Base-by-base conservation (phyloP, 768 basidiomycete species). In the Harrya chromipes region DNA sequence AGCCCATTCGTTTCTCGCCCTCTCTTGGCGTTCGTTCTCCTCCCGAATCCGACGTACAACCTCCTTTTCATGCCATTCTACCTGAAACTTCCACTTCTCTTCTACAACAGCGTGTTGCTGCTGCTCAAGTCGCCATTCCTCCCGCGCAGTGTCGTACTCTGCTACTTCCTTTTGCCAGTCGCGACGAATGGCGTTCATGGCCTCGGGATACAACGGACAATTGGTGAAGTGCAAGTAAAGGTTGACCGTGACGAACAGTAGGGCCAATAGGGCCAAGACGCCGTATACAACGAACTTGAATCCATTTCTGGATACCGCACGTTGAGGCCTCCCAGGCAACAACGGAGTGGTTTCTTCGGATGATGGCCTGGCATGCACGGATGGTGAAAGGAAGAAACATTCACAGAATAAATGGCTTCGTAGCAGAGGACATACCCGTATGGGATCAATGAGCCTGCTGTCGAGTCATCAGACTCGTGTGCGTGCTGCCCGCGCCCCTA, bases 161-260 rank as follows among this genome's bases (percentile, higher is more conserved):
- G n/a, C 36, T 1, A 8, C 46, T 19, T 46, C 58, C 3, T 29
- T 48, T 20, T 46, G 34, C 58, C 58, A 59, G 9, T 13, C 43
- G 6, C 20, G 54, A n/a, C 58, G 50, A 17, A 56, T 37, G 19
- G 19, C 16, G 3, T 14, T 6, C 58, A 50, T 60, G 3, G 40
- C 23, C 13, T 9, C 45, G 4, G 58, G 54, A 19, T 53, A 60
- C 19, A 53, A 12, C 1, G 58, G 54, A 19, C 53, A 59, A 36
- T 42, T 35, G 14, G 0, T 2, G 24, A 56, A 43, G 37, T 59
- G 58, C 34, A 50, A 8, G 39, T 1, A 16, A 23, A 54, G 19
- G 14, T 33, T 33, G 33, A 33, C 14, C 33, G 16, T 16, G 14
- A 16, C 33, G 33, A 33, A 33, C 16, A 33, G 33, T 4, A 33